Evolutionary conservation across 495 filamentous ascomycete genomes (phyloP).

Genomic region (Xylaria bambusicola): DNA sequence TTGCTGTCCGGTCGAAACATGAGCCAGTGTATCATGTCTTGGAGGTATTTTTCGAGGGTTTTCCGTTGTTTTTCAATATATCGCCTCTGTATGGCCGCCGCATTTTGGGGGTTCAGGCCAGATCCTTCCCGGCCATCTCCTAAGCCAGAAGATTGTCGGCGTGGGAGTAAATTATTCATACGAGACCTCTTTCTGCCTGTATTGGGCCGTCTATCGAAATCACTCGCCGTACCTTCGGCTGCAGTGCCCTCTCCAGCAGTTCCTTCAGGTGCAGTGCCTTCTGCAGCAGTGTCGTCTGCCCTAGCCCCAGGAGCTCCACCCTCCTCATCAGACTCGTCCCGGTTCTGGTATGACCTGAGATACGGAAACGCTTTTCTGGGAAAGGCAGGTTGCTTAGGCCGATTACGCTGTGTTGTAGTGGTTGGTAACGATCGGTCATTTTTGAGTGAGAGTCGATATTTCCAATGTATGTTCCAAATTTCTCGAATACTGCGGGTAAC

Average conservation of each 20-base stretch:
- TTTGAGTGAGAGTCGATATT: slow-evolving; percentile 81
- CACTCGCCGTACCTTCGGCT: slow-evolving; percentile 44
- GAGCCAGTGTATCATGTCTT: slow-evolving; percentile 88
- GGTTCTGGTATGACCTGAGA: slow-evolving; percentile 74
- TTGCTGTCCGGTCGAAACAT: slow-evolving; percentile 97
- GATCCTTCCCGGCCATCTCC: slow-evolving; percentile 37
- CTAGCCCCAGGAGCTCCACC: slow-evolving; percentile 58
- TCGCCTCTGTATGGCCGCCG: slow-evolving; percentile 45
- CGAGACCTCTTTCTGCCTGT: slow-evolving; percentile 64
- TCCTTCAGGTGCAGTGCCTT: slow-evolving; percentile 50
- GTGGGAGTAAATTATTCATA: slow-evolving; percentile 55
- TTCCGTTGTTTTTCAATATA: slow-evolving; percentile 69
- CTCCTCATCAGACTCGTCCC: slow-evolving; percentile 81
- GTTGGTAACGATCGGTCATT: slow-evolving; percentile 71
- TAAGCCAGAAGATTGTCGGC: slow-evolving; percentile 46
- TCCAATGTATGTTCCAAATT: slow-evolving; percentile 88
- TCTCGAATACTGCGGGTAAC: slow-evolving; percentile 84
- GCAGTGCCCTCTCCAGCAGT: slow-evolving; percentile 45
- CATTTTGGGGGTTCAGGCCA: slow-evolving; percentile 26
- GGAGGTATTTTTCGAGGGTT: slow-evolving; percentile 89
- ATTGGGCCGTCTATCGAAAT: slow-evolving; percentile 39
- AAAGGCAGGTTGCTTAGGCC: slow-evolving; percentile 82
- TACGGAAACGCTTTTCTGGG: slow-evolving; percentile 92
- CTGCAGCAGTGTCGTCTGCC: slow-evolving; percentile 49
- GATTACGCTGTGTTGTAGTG: slow-evolving; percentile 41